A percentile compares a stretch with the other conserved stretches of the same genome.
Evolutionary conservation across 306 rosid species (phyloP).

Genomic region (Canavalia gladiata): DNA sequence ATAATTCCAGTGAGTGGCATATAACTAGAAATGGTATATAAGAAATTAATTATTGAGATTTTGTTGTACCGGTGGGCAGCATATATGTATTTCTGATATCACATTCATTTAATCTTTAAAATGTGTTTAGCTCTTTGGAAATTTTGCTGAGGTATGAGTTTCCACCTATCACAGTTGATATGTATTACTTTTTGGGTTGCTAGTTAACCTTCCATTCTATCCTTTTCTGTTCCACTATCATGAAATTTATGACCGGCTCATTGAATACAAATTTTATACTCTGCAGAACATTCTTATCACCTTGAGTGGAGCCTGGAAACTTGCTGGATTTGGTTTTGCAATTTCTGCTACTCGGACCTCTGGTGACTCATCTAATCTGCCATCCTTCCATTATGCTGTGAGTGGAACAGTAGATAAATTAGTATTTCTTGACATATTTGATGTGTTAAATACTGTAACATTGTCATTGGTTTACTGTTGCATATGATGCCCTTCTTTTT

Average conservation of each 20-base stretch:
- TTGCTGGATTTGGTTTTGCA: slow-evolving; percentile 96
- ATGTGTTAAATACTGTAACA: slow-evolving; percentile 1
- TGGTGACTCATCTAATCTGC: slow-evolving; percentile 69
- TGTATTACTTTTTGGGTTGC: not conserved
- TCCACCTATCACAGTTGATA: slow-evolving; percentile 4
- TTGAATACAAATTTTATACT: slow-evolving; percentile 37
- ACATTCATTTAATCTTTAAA: not conserved
- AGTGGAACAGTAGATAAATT: slow-evolving; percentile 57
- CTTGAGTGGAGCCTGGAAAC: slow-evolving; percentile 99
- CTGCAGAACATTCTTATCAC: slow-evolving; percentile 94
- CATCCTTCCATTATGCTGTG: slow-evolving; percentile 90
- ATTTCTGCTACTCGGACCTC: slow-evolving; percentile 69
- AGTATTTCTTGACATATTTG: slow-evolving; percentile 27
- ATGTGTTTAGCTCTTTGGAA: not conserved
- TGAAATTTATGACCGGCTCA: slow-evolving; percentile 33
- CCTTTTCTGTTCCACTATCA: slow-evolving; percentile 1
- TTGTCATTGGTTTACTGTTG: slow-evolving; percentile 4
- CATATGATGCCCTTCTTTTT: slow-evolving; percentile 2
- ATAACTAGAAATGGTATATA: not conserved
- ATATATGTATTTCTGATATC: slow-evolving; percentile 15
- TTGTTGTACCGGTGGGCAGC: slow-evolving; percentile 16
- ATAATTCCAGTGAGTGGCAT: slow-evolving; percentile 11
- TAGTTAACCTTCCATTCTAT: not conserved
- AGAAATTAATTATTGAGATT: not conserved
- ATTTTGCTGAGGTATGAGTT: not conserved